Evolutionary conservation across 805 yeast genomes (phyloP), one percentile per base, ranked within the genome.

Genomic region (Wickerhamomyces mucosus): DNA sequence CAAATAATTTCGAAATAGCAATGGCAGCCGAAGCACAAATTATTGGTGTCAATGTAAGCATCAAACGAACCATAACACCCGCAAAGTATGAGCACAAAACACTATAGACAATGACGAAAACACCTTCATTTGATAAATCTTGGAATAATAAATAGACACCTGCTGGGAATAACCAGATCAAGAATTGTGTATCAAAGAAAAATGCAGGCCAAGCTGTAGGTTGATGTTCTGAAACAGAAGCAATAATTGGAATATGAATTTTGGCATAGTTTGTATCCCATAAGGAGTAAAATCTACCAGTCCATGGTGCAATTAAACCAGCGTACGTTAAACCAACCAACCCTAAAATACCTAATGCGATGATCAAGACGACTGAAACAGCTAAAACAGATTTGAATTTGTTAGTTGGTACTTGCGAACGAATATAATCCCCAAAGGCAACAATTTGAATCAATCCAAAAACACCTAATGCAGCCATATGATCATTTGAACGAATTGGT

Each of bases 131-230:
- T 34, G 76, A 71, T 51, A 92, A 67, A 38, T 92, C 96, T 57
- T 82, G 82, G 72, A 92, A 82, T 45, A 89, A 69, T 43, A 92
- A 59, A 62, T 82, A 92, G 30, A 94, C 80, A 41, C 98, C 99
- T 6, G 88, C 96, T 32, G 99, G 98, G 83, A 92, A 92, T 45
- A 92, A 67, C 98, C 98, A 94, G 49, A 89, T 83, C 59, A 92
- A 67, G 67, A 89, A 73, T 49, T 77, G 83, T 31, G 92, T 78
- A 57, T 92, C 98, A 55, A 89, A 84, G 72, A 85, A 92, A 58
- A 92, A 94, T 10, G 96, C 76, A 9, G 97, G 95, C 99, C 99
- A 92, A 4, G 98, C 95, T n/a, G 97, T 89, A 37, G 99, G 99
- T 67, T 92, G 99, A 66, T 92, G 99, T 64, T 92, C 99, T 11